phyloP scores from a whole-genome alignment of 2,329 filamentous ascomycete species.

The Penicillium sp. region DNA sequence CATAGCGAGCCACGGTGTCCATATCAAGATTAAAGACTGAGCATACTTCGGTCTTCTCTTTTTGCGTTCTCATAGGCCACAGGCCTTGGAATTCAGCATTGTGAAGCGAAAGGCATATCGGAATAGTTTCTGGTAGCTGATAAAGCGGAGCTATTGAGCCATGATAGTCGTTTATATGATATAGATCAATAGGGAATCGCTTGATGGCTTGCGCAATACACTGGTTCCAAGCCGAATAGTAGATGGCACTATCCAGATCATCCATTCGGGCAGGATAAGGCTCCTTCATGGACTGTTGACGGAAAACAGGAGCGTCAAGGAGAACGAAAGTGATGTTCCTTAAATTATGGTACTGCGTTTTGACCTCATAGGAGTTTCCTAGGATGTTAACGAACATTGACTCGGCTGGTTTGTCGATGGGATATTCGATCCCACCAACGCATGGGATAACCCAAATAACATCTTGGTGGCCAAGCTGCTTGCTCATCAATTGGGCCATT shows the following conservation, averaged over 20 bases:
- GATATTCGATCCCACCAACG: slow-evolving; percentile 68
- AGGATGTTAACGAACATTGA: slow-evolving; percentile 67
- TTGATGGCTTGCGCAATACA: slow-evolving; percentile 68
- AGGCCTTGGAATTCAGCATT: slow-evolving; percentile 72
- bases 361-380: slow-evolving; percentile 63
- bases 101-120: slow-evolving; percentile 67
- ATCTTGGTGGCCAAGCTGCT: slow-evolving; percentile 66
- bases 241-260: slow-evolving; percentile 68
- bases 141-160: slow-evolving; percentile 67
- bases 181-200: slow-evolving; percentile 67
- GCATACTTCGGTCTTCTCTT: slow-evolving; percentile 67
- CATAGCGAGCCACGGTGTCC: slow-evolving; percentile 62
- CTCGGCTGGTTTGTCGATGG: slow-evolving; percentile 61
- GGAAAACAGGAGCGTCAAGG: slow-evolving; percentile 69
- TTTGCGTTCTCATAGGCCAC: slow-evolving; percentile 68
- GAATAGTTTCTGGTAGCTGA: slow-evolving; percentile 65
- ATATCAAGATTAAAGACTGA: slow-evolving; percentile 65
- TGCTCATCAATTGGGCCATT: slow-evolving; percentile 72
- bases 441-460: slow-evolving; percentile 68
- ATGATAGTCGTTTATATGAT: slow-evolving; percentile 70
- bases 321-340: slow-evolving; percentile 72
- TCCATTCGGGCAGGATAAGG: slow-evolving; percentile 72
- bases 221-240: slow-evolving; percentile 73
- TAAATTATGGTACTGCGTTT: slow-evolving; percentile 66
- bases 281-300: slow-evolving; percentile 64